phyloP scores from a whole-genome alignment of 768 basidiomycete genomes.

The Holtermanniella nyarrowii region DNA sequence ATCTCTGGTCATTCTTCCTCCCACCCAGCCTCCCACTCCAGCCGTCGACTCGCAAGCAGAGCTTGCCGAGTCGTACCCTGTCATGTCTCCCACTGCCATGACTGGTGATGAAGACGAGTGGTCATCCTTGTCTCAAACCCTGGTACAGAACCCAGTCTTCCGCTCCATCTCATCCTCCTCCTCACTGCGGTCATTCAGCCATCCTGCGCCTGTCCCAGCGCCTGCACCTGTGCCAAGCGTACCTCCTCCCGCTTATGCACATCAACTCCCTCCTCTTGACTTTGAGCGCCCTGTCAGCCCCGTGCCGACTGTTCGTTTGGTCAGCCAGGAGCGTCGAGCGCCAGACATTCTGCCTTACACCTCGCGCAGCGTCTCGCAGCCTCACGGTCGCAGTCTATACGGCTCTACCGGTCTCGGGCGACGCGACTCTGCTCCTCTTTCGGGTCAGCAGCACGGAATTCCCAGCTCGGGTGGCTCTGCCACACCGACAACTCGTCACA shows the following conservation, averaged over 20 bases:
- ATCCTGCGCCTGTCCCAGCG: conserved; percentile 8
- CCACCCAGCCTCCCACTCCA: conserved; percentile 29
- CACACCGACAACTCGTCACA: not conserved
- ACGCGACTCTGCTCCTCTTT: conserved; percentile 10
- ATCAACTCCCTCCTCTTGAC: conserved; percentile 21
- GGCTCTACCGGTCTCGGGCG: conserved; percentile 5
- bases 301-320: conserved; percentile 13
- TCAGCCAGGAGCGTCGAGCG: conserved; percentile 14
- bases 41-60: conserved; percentile 2
- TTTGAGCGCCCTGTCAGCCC: conserved; percentile 9
- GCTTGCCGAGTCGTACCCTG: conserved; percentile 12
- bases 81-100: conserved; percentile 11
- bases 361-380: conserved; percentile 5
- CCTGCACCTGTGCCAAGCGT: not conserved
- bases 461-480: not conserved
- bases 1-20: conserved; percentile 23
- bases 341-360: conserved; percentile 7
- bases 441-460: not conserved
- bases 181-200: conserved; percentile 23
- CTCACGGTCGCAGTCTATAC: conserved; percentile 9
- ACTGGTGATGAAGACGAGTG: conserved; percentile 17
- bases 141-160: conserved; percentile 29
- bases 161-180: conserved; percentile 33
- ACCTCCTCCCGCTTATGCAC: not conserved
- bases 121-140: conserved; percentile 19